Evolutionary conservation across 768 basidiomycete genomes (phyloP), one percentile per base, ranked within the genome.

Genomic region (Scleroderma citrinum): DNA sequence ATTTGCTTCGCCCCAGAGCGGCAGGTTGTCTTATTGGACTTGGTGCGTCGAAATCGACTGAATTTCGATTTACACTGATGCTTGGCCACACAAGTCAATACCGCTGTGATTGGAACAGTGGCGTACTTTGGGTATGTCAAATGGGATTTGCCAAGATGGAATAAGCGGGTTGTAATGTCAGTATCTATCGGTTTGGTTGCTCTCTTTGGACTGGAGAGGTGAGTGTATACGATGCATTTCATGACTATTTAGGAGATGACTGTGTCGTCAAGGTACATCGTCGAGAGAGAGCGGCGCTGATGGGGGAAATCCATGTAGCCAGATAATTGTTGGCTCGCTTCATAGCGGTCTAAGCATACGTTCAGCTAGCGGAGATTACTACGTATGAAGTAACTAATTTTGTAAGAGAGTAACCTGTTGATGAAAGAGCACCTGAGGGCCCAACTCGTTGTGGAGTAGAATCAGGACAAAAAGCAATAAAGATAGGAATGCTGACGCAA

Each of bases 21-120:
- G 81, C 82, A 10, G 84, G 88, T 23, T 87, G 88, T 37, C 68
- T 88, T 24, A 56, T 89, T 52, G 86, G 86, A 37, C 61, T 89
- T 39, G 74, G 87, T 86, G 54, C 16, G 77, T 29, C 11, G 3
- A 30, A 14, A 12, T 31, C 20, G 45, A 29, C 32, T n/a, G 34
- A 44, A 21, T 30, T 19, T n/a, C 21, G 11, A 21, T 40, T 47
- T 49, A 14, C 13, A 12, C 87, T 86, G 85, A 42, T 90, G 90
- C 64, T 67, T 89, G 54, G 87, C 10, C 10, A 8, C 29, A 32
- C n/a, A 26, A 82, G 80, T 83, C 44, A 90, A 90, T 56, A 67
- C 82, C 1, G 81, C 75, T 5, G 62, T 89, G 12, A 60, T 89
- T 24, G 80, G 82, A 3, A 63, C 74, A 16, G 65, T 87, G 13